Evolutionary conservation across 1,139 yeast species (phyloP).

Genomic region (Ashbya aceris): DNA sequence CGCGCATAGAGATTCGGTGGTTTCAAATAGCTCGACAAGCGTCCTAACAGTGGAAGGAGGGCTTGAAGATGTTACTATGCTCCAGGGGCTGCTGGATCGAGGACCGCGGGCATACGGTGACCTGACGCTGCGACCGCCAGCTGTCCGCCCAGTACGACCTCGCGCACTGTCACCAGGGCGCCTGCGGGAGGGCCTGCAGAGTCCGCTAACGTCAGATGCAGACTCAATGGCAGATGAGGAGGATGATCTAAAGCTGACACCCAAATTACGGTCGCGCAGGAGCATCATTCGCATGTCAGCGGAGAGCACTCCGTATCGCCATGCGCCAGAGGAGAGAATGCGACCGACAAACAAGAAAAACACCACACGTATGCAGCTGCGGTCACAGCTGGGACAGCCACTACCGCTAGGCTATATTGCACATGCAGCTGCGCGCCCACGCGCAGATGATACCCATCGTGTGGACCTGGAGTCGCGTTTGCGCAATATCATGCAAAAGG

Average conservation of each 20-base stretch:
- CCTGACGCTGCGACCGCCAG: conserved; percentile 7
- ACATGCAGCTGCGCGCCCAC: neutral
- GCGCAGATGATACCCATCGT: neutral
- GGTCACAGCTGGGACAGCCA: conserved; percentile 3
- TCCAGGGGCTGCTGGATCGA: neutral
- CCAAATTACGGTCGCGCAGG: conserved; percentile 15
- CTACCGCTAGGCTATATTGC: conserved; percentile 1
- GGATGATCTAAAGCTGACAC: conserved; percentile 18
- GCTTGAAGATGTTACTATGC: conserved; percentile 3
- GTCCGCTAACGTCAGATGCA: neutral
- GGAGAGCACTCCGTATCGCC: conserved; percentile 7
- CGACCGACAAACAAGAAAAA: neutral
- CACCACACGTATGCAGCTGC: neutral
- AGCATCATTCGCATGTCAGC: conserved; percentile 13
- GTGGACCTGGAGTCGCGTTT: neutral
- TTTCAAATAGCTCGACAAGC: conserved; percentile 20
- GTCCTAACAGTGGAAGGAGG: conserved; percentile 9
- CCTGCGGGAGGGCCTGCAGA: neutral
- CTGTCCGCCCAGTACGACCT: neutral
- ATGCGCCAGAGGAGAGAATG: neutral
- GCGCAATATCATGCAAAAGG: conserved; percentile 1
- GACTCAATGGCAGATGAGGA: conserved; percentile 11
- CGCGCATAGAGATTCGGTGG: conserved; percentile 16
- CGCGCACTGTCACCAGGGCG: neutral
- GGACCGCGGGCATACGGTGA: neutral